Evolutionary conservation across 257 asterid species (phyloP), one percentile per base, ranked within the genome.

Genomic region (Vinca minor): DNA sequence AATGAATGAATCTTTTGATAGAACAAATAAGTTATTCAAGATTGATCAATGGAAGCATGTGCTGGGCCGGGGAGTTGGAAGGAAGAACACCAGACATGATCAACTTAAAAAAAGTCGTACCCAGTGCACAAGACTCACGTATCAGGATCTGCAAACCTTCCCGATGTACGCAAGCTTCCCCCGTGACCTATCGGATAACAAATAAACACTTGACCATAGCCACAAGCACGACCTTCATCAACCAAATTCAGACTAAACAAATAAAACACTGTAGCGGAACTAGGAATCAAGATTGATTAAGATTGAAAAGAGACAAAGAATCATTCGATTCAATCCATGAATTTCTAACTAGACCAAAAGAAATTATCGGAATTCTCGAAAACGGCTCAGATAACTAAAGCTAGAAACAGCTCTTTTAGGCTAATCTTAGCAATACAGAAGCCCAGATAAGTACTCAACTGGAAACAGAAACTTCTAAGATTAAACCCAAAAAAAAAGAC

Each of bases 21-120:
- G 15, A 36, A 18, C 67, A 62, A 31, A 59, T 41, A 56, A 17
- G 42, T 29, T 9, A 62, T 15, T 34, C 55, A n/a, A 63, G 68
- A 63, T 31, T 59, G 32, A 32, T 7, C 34, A 46, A 62, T 4
- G 48, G 34, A 64, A 48, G 9, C 28, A 18, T 9, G 6, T 46
- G 18, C 45, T 18, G 13, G 57, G 4, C 38, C 3, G 8, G 38
- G 38, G 44, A 62, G 5, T 5, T 34, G 8, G 14, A 32, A 47
- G 45, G 23, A 63, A 18, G 45, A 63, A 46, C 48, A 32, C 31
- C 8, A 31, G n/a, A n/a, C n/a, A n/a, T n/a, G n/a, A n/a, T n/a
- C n/a, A n/a, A n/a, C n/a, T n/a, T n/a, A n/a, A n/a, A n/a, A n/a
- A n/a, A n/a, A n/a, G n/a, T n/a, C n/a, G n/a, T n/a, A n/a, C n/a